These are phyloP conservation scores for Malassezia nana DNA, from an alignment of 1,284 basidiomycete genomes.

Conservation along the genomic window DNA sequence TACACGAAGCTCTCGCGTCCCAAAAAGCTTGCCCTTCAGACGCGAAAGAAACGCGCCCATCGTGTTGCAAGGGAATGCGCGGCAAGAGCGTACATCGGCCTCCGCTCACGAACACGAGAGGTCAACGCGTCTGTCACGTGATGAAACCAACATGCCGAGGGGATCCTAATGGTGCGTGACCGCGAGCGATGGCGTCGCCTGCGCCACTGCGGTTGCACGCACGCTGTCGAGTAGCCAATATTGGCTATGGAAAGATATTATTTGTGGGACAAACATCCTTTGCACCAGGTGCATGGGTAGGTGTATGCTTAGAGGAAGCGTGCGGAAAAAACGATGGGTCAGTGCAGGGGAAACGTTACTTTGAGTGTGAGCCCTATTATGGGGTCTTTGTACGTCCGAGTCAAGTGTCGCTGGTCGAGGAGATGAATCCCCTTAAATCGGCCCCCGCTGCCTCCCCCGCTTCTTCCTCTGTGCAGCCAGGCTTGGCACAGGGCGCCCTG, in stretches of 20 bases:
- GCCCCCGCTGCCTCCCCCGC: too few species aligned
- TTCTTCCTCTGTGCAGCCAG: too few species aligned
- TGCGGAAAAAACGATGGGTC: slow-evolving; percentile 93
- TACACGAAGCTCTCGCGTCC: slow-evolving; percentile 96
- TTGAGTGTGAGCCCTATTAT: slow-evolving; percentile 64
- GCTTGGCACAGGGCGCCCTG: too few species aligned
- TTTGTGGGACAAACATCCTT: slow-evolving; percentile 77
- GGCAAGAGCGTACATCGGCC: neutral
- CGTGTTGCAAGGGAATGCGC: neutral
- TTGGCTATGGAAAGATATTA: slow-evolving; percentile 69
- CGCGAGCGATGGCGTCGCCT: slow-evolving; percentile 7
- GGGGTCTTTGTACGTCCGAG: slow-evolving; percentile 86
- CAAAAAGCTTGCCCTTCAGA: slow-evolving; percentile 76
- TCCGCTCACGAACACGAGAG: neutral
- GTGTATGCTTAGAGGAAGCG: slow-evolving; percentile 64
- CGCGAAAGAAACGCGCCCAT: slow-evolving; percentile 53
- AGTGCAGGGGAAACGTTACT: slow-evolving; percentile 73
- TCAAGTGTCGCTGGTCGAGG: slow-evolving; percentile 58
- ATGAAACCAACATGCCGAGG: neutral
- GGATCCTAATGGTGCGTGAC: neutral
- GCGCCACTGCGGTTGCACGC: slow-evolving; percentile 32
- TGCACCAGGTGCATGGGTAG: slow-evolving; percentile 83
- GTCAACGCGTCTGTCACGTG: neutral
- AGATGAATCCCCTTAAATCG: too few species aligned
- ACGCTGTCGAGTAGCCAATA: slow-evolving; percentile 33